Base-by-base conservation (phyloP, 2,329 filamentous ascomycete species). In the Colletotrichum sidae region DNA sequence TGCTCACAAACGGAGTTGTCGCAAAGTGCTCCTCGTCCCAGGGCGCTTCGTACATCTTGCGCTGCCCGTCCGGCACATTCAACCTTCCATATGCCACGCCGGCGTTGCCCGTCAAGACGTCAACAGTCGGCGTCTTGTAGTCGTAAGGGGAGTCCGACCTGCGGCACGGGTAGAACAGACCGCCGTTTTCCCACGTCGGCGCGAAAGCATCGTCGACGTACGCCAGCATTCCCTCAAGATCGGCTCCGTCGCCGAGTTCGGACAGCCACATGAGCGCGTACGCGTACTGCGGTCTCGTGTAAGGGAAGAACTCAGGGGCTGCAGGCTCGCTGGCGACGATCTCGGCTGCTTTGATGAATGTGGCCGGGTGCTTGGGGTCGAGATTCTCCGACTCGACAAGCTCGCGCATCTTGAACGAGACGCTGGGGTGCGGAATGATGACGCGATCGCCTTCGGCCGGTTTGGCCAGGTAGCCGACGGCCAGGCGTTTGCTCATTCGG, bases 31-130 rank as follows among this genome's bases (percentile, higher is more conserved):
- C 70, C 12, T 54, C 56, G 0, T 69, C 71, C 72, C 74, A 76
- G 1, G 76, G 75, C n/a, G 60, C 17, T 37, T 76, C 74, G 69
- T 71, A 80, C 71, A 78, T 75, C 42, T 59, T 74, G 67, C 71
- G 74, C 70, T 75, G 74, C 11, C 78, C 78, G 62, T 78, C 72
- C 5, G 68, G 56, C 10, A 79, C 73, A 61, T 80, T 79, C 17
- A 79, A 66, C 17, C 77, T 67, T 6, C 72, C 72, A 50, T 80
- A 80, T 1, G 72, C 77, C 59, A 80, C 74, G 0, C 68, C 72
- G 1, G 72, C 72, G 60, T 80, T 79, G 0, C 79, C 76, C 0
- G 76, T 70, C 17, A 75, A 77, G 0, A 77, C 75, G 34, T 80
- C 77, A 59, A 78, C 72, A 72, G 6, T 72, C 67, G 3, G 68